phyloP scores from a whole-genome alignment of 1,284 basidiomycete genomes.

The Sphaerobolus stellatus region DNA sequence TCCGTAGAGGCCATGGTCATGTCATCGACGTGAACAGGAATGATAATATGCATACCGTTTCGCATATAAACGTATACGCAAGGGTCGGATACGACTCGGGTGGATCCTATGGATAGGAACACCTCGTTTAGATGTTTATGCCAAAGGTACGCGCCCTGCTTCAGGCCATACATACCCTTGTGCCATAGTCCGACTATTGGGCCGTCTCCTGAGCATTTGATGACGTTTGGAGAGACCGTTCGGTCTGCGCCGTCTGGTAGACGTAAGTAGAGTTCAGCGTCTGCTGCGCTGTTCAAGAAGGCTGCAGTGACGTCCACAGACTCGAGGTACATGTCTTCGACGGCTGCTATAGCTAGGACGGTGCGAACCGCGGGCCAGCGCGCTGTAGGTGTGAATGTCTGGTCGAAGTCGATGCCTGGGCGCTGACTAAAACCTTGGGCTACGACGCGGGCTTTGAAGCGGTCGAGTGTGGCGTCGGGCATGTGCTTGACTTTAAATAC shows the following conservation, averaged over 20 bases:
- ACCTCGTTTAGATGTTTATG: conserved; percentile 26
- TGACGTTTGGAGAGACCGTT: conserved; percentile 30
- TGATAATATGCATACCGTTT: conserved; percentile 6
- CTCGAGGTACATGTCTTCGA: conserved; percentile 33
- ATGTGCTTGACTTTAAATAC: not conserved
- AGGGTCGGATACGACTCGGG: not conserved
- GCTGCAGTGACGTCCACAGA: conserved; percentile 38
- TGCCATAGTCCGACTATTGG: conserved; percentile 10
- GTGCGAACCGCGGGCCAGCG: conserved; percentile 21
- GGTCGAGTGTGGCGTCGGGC: not conserved
- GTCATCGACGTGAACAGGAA: conserved; percentile 25
- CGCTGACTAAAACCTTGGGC: conserved; percentile 13
- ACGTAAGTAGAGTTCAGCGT: conserved; percentile 34
- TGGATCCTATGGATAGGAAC: conserved; percentile 17
- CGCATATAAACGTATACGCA: conserved; percentile 7
- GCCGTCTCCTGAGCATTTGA: too few relatives aligned
- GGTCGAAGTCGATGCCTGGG: conserved; percentile 34
- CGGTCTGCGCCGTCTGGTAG: conserved; percentile 32
- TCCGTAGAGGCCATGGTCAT: too few relatives aligned
- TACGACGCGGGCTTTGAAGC: conserved; percentile 13
- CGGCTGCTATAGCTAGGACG: conserved; percentile 24
- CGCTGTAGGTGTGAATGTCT: conserved; percentile 31
- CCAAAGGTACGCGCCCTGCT: conserved; percentile 37
- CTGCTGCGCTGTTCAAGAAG: conserved; percentile 32
- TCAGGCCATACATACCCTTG: conserved; percentile 37